These are phyloP conservation scores for Torulaspora maleeae DNA, from an alignment of 805 yeast genomes.

Conservation along the genomic window DNA sequence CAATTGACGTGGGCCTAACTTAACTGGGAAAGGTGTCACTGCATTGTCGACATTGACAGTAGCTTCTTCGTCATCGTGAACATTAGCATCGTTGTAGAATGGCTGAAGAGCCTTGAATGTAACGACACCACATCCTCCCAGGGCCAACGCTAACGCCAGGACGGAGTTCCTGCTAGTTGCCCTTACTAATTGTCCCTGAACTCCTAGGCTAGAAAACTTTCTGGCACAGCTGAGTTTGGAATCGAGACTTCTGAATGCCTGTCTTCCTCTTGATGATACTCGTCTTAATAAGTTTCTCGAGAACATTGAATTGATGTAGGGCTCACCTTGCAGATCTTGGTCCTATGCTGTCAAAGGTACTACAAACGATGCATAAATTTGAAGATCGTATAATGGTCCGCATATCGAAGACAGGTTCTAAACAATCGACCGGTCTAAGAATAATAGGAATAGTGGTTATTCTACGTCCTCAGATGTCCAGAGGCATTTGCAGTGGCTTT, in stretches of 20 bases:
- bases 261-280: not conserved
- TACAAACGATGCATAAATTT: not conserved
- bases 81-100: constrained; percentile 9
- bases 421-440: not conserved
- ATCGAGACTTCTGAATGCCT: not conserved
- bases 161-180: not conserved
- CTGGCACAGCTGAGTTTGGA: not conserved
- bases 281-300: not conserved
- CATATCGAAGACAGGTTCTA: not conserved
- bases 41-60: constrained; percentile 46
- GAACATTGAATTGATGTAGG: not conserved
- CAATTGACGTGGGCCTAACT: constrained; percentile 22
- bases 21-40: constrained; percentile 46
- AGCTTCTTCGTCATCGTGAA: constrained; percentile 22
- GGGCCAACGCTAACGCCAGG: constrained; percentile 1
- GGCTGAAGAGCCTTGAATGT: constrained; percentile 1
- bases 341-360: not conserved
- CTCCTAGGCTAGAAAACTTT: not conserved
- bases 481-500: too few species aligned
- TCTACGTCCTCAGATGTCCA: too few species aligned
- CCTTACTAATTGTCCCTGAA: not conserved
- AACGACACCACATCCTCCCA: constrained; percentile 4
- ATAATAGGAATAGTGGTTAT: not conserved
- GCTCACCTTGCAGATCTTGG: not conserved
- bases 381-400: too few species aligned